Percentiles rank a stretch among this genome's conserved stretches.
These are phyloP conservation scores for Trematosphaeria pertusa DNA, from an alignment of 2,329 filamentous ascomycete species.

Conservation along the genomic window DNA sequence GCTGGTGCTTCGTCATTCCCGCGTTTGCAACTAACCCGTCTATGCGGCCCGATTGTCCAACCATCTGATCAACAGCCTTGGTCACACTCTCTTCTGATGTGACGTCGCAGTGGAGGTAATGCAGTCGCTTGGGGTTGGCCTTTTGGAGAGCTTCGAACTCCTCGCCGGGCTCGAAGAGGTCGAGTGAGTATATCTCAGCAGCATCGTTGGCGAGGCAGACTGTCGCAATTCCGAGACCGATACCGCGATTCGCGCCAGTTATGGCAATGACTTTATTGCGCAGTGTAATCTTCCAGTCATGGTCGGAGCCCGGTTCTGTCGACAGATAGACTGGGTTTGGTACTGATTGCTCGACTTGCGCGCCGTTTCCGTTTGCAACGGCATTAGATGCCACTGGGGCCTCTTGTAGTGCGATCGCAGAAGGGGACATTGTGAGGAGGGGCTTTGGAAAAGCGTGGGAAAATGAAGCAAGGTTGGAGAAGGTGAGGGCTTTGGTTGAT, in stretches of 20 bases:
- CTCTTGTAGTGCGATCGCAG: slow-evolving; percentile 29
- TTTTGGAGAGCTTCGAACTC: slow-evolving; percentile 54
- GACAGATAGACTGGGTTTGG: slow-evolving; percentile 46
- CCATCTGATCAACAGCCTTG: slow-evolving; percentile 55
- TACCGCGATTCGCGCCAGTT: slow-evolving; percentile 43
- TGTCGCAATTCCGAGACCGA: slow-evolving; percentile 56
- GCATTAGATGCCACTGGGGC: slow-evolving; percentile 24
- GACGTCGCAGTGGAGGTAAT: slow-evolving; percentile 57
- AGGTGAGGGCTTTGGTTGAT: background rate
- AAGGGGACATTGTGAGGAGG: slow-evolving; percentile 36
- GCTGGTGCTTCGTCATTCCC: slow-evolving; percentile 60
- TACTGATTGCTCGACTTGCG: slow-evolving; percentile 31
- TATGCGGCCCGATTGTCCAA: slow-evolving; percentile 55
- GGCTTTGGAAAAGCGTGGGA: slow-evolving; percentile 20
- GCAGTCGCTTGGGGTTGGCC: slow-evolving; percentile 51
- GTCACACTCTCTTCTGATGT: slow-evolving; percentile 57
- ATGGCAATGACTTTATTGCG: slow-evolving; percentile 50
- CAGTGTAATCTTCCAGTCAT: slow-evolving; percentile 55
- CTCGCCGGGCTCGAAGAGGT: slow-evolving; percentile 56
- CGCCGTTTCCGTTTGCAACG: slow-evolving; percentile 13
- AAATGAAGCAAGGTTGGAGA: too few species aligned
- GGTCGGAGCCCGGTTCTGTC: slow-evolving; percentile 53
- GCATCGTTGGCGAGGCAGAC: slow-evolving; percentile 57
- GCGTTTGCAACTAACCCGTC: slow-evolving; percentile 62
- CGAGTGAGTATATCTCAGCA: slow-evolving; percentile 57